Evolutionary conservation across 148 eudicot genomes (phyloP).

Genomic region (Nepenthes mirabilis): DNA sequence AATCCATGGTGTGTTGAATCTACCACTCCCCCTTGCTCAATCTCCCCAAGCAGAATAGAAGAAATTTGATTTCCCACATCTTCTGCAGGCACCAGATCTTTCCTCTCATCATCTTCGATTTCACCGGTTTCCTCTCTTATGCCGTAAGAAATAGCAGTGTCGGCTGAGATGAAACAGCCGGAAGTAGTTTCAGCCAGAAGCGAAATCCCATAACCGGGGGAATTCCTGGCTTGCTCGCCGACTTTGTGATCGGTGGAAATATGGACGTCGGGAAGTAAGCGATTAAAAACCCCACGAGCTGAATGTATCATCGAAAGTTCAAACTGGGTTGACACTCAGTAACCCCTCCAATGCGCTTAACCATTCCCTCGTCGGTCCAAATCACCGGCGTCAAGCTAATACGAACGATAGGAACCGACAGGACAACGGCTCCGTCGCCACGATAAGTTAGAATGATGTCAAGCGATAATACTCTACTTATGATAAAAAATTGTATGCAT

Average conservation of each 20-base stretch:
- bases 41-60: slow-evolving; percentile 54
- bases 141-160: slow-evolving; percentile 55
- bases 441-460: no score
- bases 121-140: slow-evolving; percentile 34
- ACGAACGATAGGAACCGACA: slow-evolving; percentile 63
- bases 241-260: slow-evolving; percentile 77
- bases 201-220: slow-evolving; percentile 90
- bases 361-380: slow-evolving; percentile 90
- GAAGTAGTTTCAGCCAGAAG: slow-evolving; percentile 78
- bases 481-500: no score
- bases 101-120: slow-evolving; percentile 39
- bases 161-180: slow-evolving; percentile 77
- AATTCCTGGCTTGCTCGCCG: slow-evolving; percentile 76
- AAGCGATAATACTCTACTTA: no score
- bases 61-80: slow-evolving; percentile 76
- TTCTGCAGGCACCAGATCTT: slow-evolving; percentile 41
- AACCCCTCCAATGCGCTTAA: slow-evolving; percentile 81
- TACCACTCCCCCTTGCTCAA: slow-evolving; percentile 88
- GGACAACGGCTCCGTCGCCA: slow-evolving; percentile 64
- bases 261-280: slow-evolving; percentile 74
- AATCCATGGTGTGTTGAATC: slow-evolving; percentile 96
- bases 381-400: slow-evolving; percentile 68
- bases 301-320: slow-evolving; percentile 68
- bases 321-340: slow-evolving; percentile 59
- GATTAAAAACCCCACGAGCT: slow-evolving; percentile 85